Base-by-base conservation (phyloP, 2,329 filamentous ascomycete genomes). In the Trichoderma cornu-damae region DNA sequence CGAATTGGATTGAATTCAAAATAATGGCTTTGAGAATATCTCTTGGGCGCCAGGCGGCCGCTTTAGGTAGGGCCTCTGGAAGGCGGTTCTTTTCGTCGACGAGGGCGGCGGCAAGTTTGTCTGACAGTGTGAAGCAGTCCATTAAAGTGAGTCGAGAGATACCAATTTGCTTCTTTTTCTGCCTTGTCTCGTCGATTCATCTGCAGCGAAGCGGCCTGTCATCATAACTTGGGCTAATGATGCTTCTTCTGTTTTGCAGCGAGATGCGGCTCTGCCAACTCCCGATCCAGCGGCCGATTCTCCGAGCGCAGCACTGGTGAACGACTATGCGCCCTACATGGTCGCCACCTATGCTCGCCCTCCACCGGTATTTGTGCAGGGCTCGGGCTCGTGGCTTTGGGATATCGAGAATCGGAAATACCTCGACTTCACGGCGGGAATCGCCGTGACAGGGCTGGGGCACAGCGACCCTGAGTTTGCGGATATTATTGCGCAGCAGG, bases 311-410 rank as follows among this genome's bases (percentile, higher is more conserved):
- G 80, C 85, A 28, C 81, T 96, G 59, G 83, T 96, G 62, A 80
- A 84, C 63, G 83, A 89, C 60, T 85, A 91, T 66, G 81, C 86
- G 30, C 88, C 89, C 3, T 97, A 86, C 75, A 97, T 99, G 93
- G 89, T 99, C 26, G 87, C 91, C 2, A 99, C 94, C 53, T 99
- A 99, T 73, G 85, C 90, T 52, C 89, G 94, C 24, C 93, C 94
- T 48, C 81, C 88, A 43, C 90, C 91, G 2, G 89, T 97, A 68
- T 96, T 99, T 72, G 85, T 91, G 59, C 89, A 86, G 70, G 94
- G 92, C 62, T 78, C 90, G 69, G 94, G 94, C 2, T 91, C 87
- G 60, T 92, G 91, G 70, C 73, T 99, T 61, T 97, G 86, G 84
- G 94, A 99, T 70, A 76, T 93, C 35, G 91, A 96, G 75, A 89